A percentile compares a stretch with the other conserved stretches of the same genome.
phyloP scores from a whole-genome alignment of 768 basidiomycete species.

The Russula sp. region DNA sequence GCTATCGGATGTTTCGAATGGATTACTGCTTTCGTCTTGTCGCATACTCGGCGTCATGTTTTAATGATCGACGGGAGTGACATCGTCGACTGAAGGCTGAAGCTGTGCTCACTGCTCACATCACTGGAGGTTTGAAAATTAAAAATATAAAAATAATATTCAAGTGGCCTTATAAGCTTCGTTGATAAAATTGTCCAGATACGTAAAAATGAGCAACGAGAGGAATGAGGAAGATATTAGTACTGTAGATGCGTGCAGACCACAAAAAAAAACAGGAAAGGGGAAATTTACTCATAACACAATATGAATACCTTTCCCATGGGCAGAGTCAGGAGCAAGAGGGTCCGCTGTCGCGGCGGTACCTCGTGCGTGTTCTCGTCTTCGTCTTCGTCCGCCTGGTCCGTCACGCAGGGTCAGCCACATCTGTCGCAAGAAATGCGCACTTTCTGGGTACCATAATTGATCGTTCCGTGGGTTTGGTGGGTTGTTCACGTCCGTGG shows the following conservation, averaged over 20 bases:
- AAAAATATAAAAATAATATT: no score
- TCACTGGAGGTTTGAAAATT: no score
- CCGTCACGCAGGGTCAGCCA: constrained; percentile 68
- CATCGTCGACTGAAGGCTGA: no score
- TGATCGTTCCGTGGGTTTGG: constrained; percentile 65
- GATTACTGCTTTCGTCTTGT: neutral
- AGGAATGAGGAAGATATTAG: neutral
- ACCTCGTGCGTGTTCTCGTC: constrained; percentile 43
- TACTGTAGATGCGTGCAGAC: neutral
- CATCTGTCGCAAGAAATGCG: constrained; percentile 79
- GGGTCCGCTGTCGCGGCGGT: constrained; percentile 52
- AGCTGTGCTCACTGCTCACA: no score
- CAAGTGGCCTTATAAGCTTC: no score
- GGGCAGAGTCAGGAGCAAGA: constrained; percentile 82
- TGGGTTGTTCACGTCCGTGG: constrained; percentile 5
- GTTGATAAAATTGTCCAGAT: neutral
- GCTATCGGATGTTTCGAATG: neutral
- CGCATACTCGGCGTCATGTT: neutral
- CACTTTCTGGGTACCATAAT: constrained; percentile 68
- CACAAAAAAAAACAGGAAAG: neutral
- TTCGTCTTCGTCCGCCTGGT: no score
- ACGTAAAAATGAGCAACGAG: no score
- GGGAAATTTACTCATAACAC: constrained; percentile 48
- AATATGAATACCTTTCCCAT: constrained; percentile 72
- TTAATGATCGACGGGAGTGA: neutral